Base-by-base conservation (phyloP, 805 yeast species). In the Wickerhamomyces bisporus region DNA sequence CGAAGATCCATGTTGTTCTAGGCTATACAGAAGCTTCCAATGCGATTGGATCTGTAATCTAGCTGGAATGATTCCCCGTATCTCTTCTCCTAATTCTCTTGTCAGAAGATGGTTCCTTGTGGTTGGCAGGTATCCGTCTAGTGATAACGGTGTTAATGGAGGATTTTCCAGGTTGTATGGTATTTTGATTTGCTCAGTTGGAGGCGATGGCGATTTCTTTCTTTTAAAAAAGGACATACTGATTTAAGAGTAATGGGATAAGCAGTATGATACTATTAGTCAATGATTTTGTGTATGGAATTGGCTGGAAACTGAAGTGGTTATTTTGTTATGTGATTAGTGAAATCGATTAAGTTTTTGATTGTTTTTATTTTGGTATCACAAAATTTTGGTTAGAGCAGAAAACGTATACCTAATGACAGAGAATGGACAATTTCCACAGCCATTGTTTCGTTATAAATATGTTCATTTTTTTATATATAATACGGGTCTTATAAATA, bases 1-100 rank as follows among this genome's bases (percentile, higher is more conserved):
- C 0, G 96, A 85, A 0, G 95, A 81, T 0, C 98, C 98, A 57
- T 88, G 86, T 58, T 87, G 96, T 49, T 89, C 97, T 43, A 86
- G 61, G n/a, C 93, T 81, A 56, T 89, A 91, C 3, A 79, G 59
- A 35, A 93, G 60, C 6, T 71, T 61, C 98, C 98, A 93, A 6
- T 73, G 72, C 27, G 82, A 80, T 43, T 76, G 76, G 18, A 91
- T 66, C 57, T 87, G 96, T 28, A 85, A 65, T 33, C 97, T 67
- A 5, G 86, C 71, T 0, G 97, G 96, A 42, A 93, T 57, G 37
- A 86, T 70, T 20, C 68, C 65, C 32, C 96, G 68, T 26, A 91
- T 70, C 38, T 86, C 87, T 41, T 74, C 83, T 1, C 93, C 93
- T 51, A 91, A 62, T 35, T 75, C 83, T 0, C 48, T 35, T n/a